Conservation (phyloP, 2,329 filamentous ascomycete genomes). For the Phaeophleospora eucalypticola region DNA sequence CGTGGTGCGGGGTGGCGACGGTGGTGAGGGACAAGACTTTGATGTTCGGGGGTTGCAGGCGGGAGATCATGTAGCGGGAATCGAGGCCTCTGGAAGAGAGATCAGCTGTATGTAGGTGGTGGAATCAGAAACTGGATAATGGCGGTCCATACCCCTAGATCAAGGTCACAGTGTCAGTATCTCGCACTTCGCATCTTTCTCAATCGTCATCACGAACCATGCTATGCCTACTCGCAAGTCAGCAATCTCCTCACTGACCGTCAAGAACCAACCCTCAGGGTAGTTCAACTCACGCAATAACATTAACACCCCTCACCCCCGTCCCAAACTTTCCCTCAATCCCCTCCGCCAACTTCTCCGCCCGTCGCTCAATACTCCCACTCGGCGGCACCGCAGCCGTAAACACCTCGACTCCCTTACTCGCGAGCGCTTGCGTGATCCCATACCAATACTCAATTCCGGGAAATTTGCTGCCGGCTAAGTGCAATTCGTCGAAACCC, state of each 20-base stretch:
- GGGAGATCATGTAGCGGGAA: conserved; percentile 61
- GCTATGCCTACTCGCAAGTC: conserved; percentile 14
- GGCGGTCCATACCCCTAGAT: conserved; percentile 17
- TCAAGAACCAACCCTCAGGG: no score
- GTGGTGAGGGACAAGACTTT: conserved; percentile 69
- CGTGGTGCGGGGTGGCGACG: conserved; percentile 58
- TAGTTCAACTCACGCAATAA: conserved; percentile 58
- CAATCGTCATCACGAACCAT: conserved; percentile 12
- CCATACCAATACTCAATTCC: conserved; percentile 63
- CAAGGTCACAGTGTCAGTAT: neutral
- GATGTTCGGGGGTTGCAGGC: conserved; percentile 58
- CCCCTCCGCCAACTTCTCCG: conserved; percentile 48
- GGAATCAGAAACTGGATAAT: neutral
- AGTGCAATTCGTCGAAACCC: conserved; percentile 59
- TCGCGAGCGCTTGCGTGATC: conserved; percentile 55
- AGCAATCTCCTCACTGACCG: conserved; percentile 7
- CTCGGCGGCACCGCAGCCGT: conserved; percentile 57
- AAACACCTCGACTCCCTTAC: conserved; percentile 58
- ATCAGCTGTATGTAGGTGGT: no score
- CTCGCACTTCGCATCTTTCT: neutral
- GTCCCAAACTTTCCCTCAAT: conserved; percentile 59
- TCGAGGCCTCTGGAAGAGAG: conserved; percentile 62
- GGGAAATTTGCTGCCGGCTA: conserved; percentile 50
- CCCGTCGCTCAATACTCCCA: conserved; percentile 56
- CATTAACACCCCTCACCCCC: conserved; percentile 58